Evolutionary conservation across 305 asterid genomes (phyloP), one percentile per base, ranked within the genome.

Genomic region (Ilex paraguariensis): DNA sequence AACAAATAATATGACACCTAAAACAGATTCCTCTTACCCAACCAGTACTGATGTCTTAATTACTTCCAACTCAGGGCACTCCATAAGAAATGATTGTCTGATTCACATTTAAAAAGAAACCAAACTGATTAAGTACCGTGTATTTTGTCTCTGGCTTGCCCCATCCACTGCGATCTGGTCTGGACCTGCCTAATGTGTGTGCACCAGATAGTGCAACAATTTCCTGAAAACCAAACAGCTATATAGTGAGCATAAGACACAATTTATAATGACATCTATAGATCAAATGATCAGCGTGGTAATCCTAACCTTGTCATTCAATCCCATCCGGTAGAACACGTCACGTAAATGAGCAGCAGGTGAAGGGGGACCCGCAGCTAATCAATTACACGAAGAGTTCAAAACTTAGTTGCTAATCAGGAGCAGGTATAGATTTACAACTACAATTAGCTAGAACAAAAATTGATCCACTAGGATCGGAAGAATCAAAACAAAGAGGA

Each of bases 131-230:
- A 52, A 55, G 14, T 87, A 92, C 98, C 76, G 98, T 92, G 73
- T 92, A 92, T 77, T 74, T 84, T 48, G 98, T 89, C 77, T 87
- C 95, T 15, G 96, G 90, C 78, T 89, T 92, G 65, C 97, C 98
- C 96, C 93, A 92, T 61, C 98, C 97, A 79, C 98, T 92, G 33
- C 97, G 97, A 12, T 92, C 98, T 13, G 97, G 97, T 72, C 98
- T 84, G 60, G 98, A 84, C 78, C 98, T 81, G 61, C 98, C 98
- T 55, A 92, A 79, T 46, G 98, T 89, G 81, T 92, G 98, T 6
- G 94, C 98, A 72, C 98, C 98, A 64, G 98, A 92, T 49, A 92
- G 97, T 40, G 94, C 98, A 57, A 92, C 97, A 70, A 92, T 89
- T 78, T 92, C 98, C 97, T 92, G 82, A 62, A 71, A 56, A 66